Conservation (phyloP, 2,329 filamentous ascomycete species). For the Stemphylium lycopersici region DNA sequence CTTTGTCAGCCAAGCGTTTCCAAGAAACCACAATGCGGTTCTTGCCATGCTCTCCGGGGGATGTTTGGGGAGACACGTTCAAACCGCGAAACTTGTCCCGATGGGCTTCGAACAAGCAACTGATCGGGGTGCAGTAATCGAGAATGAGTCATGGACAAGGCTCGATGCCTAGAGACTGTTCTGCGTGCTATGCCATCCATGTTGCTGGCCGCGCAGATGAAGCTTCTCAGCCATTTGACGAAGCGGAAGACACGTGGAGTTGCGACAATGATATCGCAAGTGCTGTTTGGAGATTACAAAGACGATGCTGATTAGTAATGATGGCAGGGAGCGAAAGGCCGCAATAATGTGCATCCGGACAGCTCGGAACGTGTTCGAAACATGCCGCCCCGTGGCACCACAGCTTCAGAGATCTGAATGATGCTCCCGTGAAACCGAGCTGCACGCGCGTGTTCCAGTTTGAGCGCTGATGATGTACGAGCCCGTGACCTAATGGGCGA, state of each 20-base stretch:
- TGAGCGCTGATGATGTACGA: neutral
- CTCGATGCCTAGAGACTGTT: too few species aligned
- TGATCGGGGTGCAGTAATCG: too few species aligned
- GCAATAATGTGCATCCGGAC: neutral
- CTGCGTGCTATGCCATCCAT: too few species aligned
- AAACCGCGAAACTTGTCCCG: too few species aligned
- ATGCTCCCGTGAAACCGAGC: constrained; percentile 6
- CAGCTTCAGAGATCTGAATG: constrained; percentile 1
- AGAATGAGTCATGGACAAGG: too few species aligned
- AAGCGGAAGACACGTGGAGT: neutral
- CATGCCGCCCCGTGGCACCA: constrained; percentile 6
- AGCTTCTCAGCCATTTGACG: too few species aligned
- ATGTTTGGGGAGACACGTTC: too few species aligned
- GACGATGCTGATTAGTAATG: neutral
- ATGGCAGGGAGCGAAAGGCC: neutral
- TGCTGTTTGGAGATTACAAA: too few species aligned
- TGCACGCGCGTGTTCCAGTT: neutral
- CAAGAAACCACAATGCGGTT: too few species aligned
- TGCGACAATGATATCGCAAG: neutral
- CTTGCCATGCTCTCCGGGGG: too few species aligned
- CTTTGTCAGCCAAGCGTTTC: too few species aligned
- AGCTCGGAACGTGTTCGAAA: constrained; percentile 10
- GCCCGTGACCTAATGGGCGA: neutral
- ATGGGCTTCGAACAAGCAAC: neutral
- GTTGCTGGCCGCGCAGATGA: too few species aligned